phyloP scores from a whole-genome alignment of 2,329 filamentous ascomycete species.

The Cercospora nicotianae region DNA sequence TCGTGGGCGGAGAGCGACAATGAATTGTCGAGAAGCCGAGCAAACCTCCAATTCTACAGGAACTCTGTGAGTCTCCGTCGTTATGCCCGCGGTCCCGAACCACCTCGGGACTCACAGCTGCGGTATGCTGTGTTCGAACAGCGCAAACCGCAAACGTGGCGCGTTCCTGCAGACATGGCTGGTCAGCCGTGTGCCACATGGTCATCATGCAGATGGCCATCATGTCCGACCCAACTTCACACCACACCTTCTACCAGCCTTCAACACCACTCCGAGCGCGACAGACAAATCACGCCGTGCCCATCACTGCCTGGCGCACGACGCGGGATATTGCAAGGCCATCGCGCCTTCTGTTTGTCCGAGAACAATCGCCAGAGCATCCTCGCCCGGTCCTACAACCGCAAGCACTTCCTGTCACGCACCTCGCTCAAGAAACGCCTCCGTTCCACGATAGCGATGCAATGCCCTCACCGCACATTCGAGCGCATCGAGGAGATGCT shows the following conservation, averaged over 20 bases:
- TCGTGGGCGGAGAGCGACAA: too few relatives aligned
- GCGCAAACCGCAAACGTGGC: neutral
- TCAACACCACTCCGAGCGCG: neutral
- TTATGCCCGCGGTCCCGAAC: neutral
- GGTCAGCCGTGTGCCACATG: neutral
- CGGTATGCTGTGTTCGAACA: neutral
- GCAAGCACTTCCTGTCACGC: neutral
- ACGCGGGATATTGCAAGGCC: neutral
- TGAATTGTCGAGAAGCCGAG: too few relatives aligned
- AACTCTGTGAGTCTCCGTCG: neutral
- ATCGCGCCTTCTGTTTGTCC: neutral
- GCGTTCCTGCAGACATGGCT: neutral
- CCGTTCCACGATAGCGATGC: constrained; percentile 1
- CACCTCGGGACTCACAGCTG: too few relatives aligned
- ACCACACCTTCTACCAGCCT: neutral
- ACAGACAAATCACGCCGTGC: neutral
- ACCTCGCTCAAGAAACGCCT: constrained; percentile 1
- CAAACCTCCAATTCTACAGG: neutral
- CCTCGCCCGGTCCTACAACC: neutral
- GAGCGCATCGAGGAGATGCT: neutral
- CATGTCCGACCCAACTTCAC: neutral
- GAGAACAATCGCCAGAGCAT: neutral
- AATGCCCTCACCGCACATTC: neutral
- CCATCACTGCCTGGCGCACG: neutral
- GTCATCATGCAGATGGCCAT: neutral